Percentiles rank a stretch among this genome's conserved stretches.
Conservation (phyloP, 1,284 basidiomycete genomes). For the Inonotus hispidus region DNA sequence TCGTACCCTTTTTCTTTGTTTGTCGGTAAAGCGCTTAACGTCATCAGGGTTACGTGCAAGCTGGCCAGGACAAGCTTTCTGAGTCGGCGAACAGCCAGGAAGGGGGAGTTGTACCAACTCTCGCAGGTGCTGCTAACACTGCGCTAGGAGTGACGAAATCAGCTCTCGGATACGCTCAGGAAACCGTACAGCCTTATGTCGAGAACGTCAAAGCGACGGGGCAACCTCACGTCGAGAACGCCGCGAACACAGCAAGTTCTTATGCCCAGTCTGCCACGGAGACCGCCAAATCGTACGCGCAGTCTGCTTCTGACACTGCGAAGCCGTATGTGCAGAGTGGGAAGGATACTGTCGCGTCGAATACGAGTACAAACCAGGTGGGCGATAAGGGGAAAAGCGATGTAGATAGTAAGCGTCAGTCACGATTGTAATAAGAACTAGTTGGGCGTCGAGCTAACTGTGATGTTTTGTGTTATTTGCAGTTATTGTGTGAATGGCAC, state of each 20-base stretch:
- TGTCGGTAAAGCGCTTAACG: not conserved
- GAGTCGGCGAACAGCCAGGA: slow-evolving; percentile 9
- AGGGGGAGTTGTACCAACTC: slow-evolving; percentile 27
- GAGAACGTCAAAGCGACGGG: slow-evolving; percentile 25
- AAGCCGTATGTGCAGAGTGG: slow-evolving; percentile 22
- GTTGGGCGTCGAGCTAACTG: not conserved
- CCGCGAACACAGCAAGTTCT: slow-evolving; percentile 20
- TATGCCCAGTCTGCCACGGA: slow-evolving; percentile 21
- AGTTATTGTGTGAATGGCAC: not conserved
- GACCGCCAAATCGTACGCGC: no score
- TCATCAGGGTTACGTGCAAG: slow-evolving; percentile 18
- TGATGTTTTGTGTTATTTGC: not conserved
- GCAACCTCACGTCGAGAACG: slow-evolving; percentile 27
- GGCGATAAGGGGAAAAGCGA: not conserved
- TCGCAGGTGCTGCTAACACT: slow-evolving; percentile 32
- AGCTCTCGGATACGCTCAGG: slow-evolving; percentile 32
- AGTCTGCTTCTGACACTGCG: slow-evolving; percentile 28
- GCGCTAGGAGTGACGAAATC: slow-evolving; percentile 36
- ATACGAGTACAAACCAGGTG: not conserved
- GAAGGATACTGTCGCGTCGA: slow-evolving; percentile 6
- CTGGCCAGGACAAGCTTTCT: slow-evolving; percentile 16
- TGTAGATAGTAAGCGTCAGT: not conserved
- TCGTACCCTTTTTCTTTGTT: slow-evolving; percentile 17
- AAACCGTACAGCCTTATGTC: slow-evolving; percentile 33
- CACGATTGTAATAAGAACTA: not conserved